A percentile compares a stretch with the other conserved stretches of the same genome.
Evolutionary conservation across 768 basidiomycete species (phyloP).

Genomic region (Lyophyllum atratum): DNA sequence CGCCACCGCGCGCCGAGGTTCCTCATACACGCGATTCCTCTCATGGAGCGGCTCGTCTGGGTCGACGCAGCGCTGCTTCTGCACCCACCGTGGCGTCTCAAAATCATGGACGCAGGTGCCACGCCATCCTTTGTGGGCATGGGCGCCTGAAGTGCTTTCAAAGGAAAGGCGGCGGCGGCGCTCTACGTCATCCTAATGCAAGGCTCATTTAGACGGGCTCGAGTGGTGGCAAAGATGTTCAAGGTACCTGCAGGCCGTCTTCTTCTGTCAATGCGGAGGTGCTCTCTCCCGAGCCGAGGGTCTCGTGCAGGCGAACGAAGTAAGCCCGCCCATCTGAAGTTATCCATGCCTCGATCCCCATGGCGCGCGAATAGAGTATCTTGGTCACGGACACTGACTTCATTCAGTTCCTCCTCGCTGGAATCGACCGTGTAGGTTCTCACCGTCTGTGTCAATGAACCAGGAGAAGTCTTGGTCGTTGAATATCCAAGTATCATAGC

Average conservation of each 20-base stretch:
- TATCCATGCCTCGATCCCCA: slow-evolving; percentile 78
- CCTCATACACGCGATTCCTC: slow-evolving; percentile 46
- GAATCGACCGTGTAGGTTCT: slow-evolving; percentile 14
- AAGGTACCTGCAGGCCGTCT: slow-evolving; percentile 21
- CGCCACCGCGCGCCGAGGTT: slow-evolving; percentile 64
- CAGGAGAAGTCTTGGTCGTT: slow-evolving; percentile 70
- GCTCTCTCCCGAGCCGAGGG: slow-evolving; percentile 22
- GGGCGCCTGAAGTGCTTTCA: slow-evolving; percentile 20
- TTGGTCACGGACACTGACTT: slow-evolving; percentile 61
- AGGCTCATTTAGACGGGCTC: background rate
- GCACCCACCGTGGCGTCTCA: slow-evolving; percentile 74
- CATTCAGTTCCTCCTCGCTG: background rate
- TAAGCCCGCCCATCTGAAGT: slow-evolving; percentile 86
- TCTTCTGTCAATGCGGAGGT: slow-evolving; percentile 21
- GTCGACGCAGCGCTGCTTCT: slow-evolving; percentile 68
- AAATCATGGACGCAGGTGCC: slow-evolving; percentile 83
- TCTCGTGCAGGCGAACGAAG: slow-evolving; percentile 65
- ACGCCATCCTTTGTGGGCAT: slow-evolving; percentile 51
- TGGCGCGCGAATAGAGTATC: slow-evolving; percentile 58
- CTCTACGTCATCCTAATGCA: slow-evolving; percentile 9
- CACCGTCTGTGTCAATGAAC: slow-evolving; percentile 76
- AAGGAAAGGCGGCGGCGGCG: slow-evolving; percentile 16
- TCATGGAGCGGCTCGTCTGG: slow-evolving; percentile 37
- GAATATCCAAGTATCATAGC: slow-evolving; percentile 72
- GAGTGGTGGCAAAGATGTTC: background rate